Evolutionary conservation across 805 yeast genomes (phyloP), one percentile per base, ranked within the genome.

Genomic region (Metschnikowia henanensis): DNA sequence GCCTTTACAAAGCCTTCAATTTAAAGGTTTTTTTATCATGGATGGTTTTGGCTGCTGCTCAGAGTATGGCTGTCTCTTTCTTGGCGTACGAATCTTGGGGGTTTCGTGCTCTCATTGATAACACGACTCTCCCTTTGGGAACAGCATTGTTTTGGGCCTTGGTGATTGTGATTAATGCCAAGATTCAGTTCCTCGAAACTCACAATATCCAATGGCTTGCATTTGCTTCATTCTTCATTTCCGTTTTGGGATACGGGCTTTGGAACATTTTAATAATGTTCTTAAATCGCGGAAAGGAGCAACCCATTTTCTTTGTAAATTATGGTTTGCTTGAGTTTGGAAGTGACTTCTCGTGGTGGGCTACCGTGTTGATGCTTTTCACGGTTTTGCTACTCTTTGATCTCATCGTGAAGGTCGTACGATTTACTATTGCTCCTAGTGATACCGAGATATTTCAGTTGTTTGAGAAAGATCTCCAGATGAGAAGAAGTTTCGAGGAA

Each of bases 281-380:
- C 3, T 65, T 91, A n/a, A 84, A 87, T 60, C 69, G 64, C 56
- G 64, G 58, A 52, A 77, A 66, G 58, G 77, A 58, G 40, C 72
- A 74, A 26, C 66, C 79, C 42, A 86, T 87, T 12, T 90, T 79
- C 63, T 87, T 78, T 60, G 97, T 87, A 2, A 70, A 73, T 6
- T 73, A 77, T 48, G 95, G 94, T 2, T 70, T 94, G 37, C 64
- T 81, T 37, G 80, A 80, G 39, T 89, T 88, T 68, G 98, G 98
- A 18, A 64, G 52, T 17, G 97, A 94, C 59, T 61, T 72, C n/a
- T 75, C 87, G 0, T 92, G 90, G 80, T 94, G 98, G 98, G 87
- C 88, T 1, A 64, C 88, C 0, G 65, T 87, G 26, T 57, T 88
- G 23, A 73, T 82, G 1, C 59, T 86, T 16, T 61, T 72, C 1